Conservation (phyloP, 1,284 basidiomycete species). For the Cryptococcus amylolentus region DNA sequence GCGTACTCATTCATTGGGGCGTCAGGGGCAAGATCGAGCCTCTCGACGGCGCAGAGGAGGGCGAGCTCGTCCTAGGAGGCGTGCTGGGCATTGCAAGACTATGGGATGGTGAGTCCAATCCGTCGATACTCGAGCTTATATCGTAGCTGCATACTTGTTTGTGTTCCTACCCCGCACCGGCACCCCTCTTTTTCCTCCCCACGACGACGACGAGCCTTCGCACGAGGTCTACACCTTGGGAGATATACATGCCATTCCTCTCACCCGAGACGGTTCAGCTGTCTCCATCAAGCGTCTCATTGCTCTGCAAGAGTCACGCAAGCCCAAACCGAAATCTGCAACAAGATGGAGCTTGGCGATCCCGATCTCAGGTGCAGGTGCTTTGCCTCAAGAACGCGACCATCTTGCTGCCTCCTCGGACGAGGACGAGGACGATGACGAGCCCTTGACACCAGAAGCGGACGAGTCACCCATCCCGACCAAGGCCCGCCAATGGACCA, state of each 20-base stretch:
- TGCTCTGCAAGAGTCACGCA: conserved; percentile 22
- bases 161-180: conserved; percentile 37
- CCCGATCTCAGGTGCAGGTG: conserved; percentile 6
- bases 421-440: not conserved
- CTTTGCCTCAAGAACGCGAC: conserved; percentile 2
- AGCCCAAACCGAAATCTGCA: conserved; percentile 10
- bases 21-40: conserved; percentile 36
- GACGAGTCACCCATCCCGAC: conserved; percentile 27
- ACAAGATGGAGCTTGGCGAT: conserved; percentile 13
- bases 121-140: not conserved
- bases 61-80: conserved; percentile 40
- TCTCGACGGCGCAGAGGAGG: conserved; percentile 14
- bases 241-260: conserved; percentile 41
- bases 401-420: not conserved
- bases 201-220: conserved; percentile 15
- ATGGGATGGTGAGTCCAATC: conserved; percentile 44
- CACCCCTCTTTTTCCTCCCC: conserved; percentile 28
- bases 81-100: conserved; percentile 45
- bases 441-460: conserved; percentile 27
- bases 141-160: conserved; percentile 31
- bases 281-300: conserved; percentile 19
- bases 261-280: conserved; percentile 24
- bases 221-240: conserved; percentile 35
- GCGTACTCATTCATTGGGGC: conserved; percentile 40
- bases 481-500: conserved; percentile 19